Percentiles rank a stretch among this genome's conserved stretches.
phyloP scores from a whole-genome alignment of 176 grass and related monocot species.

The Eragrostis curvula region DNA sequence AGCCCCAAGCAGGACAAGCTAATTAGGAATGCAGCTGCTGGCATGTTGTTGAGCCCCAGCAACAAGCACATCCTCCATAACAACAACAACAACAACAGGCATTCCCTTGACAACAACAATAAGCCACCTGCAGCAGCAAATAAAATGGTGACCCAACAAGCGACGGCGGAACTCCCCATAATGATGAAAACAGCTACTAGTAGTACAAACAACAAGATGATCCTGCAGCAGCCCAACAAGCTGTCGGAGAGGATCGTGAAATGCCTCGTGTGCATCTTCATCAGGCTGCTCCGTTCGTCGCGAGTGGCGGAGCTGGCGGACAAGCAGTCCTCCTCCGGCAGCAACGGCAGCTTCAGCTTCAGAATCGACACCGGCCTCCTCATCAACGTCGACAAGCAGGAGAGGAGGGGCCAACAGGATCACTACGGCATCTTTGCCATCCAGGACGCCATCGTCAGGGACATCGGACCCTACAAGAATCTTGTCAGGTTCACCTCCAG shows the following conservation, averaged over 20 bases:
- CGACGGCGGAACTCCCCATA: too few species aligned
- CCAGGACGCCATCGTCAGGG: slow-evolving; percentile 70
- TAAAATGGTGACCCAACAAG: too few species aligned
- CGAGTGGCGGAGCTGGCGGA: slow-evolving; percentile 57
- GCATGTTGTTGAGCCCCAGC: slow-evolving; percentile 45
- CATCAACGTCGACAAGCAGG: slow-evolving; percentile 11
- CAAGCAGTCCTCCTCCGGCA: slow-evolving; percentile 26
- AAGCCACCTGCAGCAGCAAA: not conserved
- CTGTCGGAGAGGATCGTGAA: slow-evolving; percentile 93
- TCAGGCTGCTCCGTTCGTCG: slow-evolving; percentile 74
- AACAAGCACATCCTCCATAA: not conserved
- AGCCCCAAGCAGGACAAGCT: slow-evolving; percentile 21
- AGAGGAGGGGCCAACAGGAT: slow-evolving; percentile 65
- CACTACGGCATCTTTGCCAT: slow-evolving; percentile 75
- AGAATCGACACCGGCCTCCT: slow-evolving; percentile 35
- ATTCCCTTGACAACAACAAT: slow-evolving; percentile 28
- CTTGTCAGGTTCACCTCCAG: slow-evolving; percentile 77
- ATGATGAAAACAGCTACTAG: slow-evolving; percentile 10
- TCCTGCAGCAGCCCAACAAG: slow-evolving; percentile 73
- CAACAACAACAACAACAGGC: not conserved
- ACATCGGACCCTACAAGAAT: slow-evolving; percentile 94
- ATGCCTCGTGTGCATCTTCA: slow-evolving; percentile 83
- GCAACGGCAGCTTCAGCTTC: slow-evolving; percentile 57
- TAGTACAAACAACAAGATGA: not conserved
- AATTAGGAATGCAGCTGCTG: too few species aligned